A percentile compares a stretch with the other conserved stretches of the same genome.
Conservation (phyloP, 2,329 filamentous ascomycete species). For the Rachicladosporium sp. region DNA sequence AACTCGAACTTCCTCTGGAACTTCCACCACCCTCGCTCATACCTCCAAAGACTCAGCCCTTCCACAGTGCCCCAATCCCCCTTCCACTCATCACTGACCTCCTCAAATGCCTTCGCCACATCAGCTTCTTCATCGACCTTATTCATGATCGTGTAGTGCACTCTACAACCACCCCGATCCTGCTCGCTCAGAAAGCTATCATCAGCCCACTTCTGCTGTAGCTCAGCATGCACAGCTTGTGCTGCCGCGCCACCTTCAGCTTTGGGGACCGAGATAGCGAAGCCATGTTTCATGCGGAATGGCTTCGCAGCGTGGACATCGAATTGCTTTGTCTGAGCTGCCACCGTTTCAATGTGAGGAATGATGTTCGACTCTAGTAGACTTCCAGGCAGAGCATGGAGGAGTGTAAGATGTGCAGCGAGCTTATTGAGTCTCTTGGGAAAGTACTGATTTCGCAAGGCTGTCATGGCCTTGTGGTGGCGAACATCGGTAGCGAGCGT, state of each 20-base stretch:
- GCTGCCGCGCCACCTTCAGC: slow-evolving; percentile 17
- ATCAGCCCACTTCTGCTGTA: slow-evolving; percentile 26
- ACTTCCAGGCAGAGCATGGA: slow-evolving; percentile 33
- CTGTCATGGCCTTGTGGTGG: slow-evolving; percentile 28
- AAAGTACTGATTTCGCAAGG: slow-evolving; percentile 29
- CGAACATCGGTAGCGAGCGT: slow-evolving; percentile 29
- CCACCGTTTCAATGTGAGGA: slow-evolving; percentile 20
- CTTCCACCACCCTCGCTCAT: slow-evolving; percentile 30
- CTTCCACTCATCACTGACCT: slow-evolving; percentile 23
- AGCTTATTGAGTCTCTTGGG: slow-evolving; percentile 31
- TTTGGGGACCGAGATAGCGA: slow-evolving; percentile 27
- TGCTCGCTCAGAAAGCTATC: slow-evolving; percentile 30
- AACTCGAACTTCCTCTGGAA: slow-evolving; percentile 27
- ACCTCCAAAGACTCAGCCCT: slow-evolving; percentile 31
- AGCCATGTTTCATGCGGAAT: slow-evolving; percentile 29
- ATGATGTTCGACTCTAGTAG: slow-evolving; percentile 25
- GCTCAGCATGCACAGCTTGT: slow-evolving; percentile 23
- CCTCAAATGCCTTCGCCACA: slow-evolving; percentile 25
- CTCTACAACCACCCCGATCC: slow-evolving; percentile 27
- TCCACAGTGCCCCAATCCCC: slow-evolving; percentile 23
- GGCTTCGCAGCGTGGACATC: slow-evolving; percentile 26
- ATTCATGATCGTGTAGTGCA: slow-evolving; percentile 37
- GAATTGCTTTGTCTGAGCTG: slow-evolving; percentile 23
- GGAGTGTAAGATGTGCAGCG: slow-evolving; percentile 33
- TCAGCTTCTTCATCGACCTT: slow-evolving; percentile 31